Base-by-base conservation (phyloP, 441 rosid genomes). In the Gossypium gossypioides region DNA sequence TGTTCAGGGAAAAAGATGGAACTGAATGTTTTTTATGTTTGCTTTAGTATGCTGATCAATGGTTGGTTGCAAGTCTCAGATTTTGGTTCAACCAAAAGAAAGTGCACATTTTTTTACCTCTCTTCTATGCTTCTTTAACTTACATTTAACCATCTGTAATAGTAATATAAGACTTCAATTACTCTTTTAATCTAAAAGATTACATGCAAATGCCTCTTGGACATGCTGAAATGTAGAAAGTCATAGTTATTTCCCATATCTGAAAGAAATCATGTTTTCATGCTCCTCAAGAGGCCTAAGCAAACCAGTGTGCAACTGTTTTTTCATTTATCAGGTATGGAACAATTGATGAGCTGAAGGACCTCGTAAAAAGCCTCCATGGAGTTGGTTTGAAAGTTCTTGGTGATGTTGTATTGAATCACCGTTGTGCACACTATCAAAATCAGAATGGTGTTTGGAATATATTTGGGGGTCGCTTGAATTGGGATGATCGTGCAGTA, bases 321-420 rank as follows among this genome's bases (percentile, higher is more conserved):
- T 71, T 48, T 62, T 72, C 32, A 25, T 32, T 62, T 76, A 71
- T 69, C 83, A 91, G 98, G 68, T 94, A 94, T 81, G 98, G 98
- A 80, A 90, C 75, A 69, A 79, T 88, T 34, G 88, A 90, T 80
- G 88, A 94, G 81, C 86, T 94, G 77, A 94, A 89, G 88, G 89
- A 85, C 55, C 81, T 86, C n/a, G 89, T 91, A 81, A 86, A 40
- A 78, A 83, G 4, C 68, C 81, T 90, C 77, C 98, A 94, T 81
- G 77, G 77, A 68, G 89, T 81, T 58, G 92, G 92, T 65, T 72
- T 94, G 60, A 89, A 83, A 89, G 93, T 86, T 78, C 85, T 91
- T 18, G 98, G 97, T 72, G 98, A 94, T 88, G 98, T 72, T 77
- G 98, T 94, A 61, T 75, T 94, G 79, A 94, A 91, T 81, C 98